These are phyloP conservation scores for Astrothelium macrocarpum DNA, from an alignment of 495 filamentous ascomycete genomes.

Conservation along the genomic window DNA sequence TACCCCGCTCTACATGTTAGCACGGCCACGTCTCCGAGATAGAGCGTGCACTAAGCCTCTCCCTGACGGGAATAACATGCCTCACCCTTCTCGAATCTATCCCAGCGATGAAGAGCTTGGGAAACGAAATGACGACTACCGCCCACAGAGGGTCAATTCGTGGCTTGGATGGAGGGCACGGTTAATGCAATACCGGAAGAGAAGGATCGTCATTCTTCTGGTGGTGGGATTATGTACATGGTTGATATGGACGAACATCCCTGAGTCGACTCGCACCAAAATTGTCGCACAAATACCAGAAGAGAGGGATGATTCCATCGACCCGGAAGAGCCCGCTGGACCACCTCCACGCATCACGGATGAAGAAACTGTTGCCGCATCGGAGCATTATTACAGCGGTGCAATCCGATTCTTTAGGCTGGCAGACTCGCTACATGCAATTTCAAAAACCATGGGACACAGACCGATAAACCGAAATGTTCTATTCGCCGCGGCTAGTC, in stretches of 20 bases:
- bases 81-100: background rate
- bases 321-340: slow-evolving; percentile 22
- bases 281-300: background rate
- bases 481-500: slow-evolving; percentile 47
- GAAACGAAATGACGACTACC: slow-evolving; percentile 59
- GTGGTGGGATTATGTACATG: slow-evolving; percentile 36
- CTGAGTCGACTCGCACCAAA: background rate
- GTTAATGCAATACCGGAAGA: slow-evolving; percentile 35
- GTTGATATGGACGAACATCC: slow-evolving; percentile 24
- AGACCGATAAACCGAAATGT: slow-evolving; percentile 42
- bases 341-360: slow-evolving; percentile 19
- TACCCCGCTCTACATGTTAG: background rate
- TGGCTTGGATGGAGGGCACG: slow-evolving; percentile 26
- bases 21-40: background rate
- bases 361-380: slow-evolving; percentile 9
- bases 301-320: background rate
- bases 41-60: background rate
- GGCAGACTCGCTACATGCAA: slow-evolving; percentile 39
- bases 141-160: slow-evolving; percentile 27
- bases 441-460: slow-evolving; percentile 27
- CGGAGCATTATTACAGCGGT: slow-evolving; percentile 44
- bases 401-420: slow-evolving; percentile 47
- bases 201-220: slow-evolving; percentile 37
- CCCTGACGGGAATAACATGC: background rate
- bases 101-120: slow-evolving; percentile 55